These are phyloP conservation scores for Striga hermonthica DNA, from an alignment of 305 asterid genomes.

Conservation along the genomic window DNA sequence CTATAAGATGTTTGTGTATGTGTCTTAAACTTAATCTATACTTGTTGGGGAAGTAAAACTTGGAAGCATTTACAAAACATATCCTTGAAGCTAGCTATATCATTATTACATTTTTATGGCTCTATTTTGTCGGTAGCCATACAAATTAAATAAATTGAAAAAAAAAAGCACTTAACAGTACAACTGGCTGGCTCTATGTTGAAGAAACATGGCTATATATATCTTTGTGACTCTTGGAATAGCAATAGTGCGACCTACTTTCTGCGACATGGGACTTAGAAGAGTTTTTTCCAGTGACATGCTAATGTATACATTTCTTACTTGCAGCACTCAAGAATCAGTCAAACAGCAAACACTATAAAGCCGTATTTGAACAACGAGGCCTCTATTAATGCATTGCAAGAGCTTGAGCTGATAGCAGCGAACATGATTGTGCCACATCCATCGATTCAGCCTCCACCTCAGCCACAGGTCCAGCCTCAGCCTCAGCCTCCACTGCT, in stretches of 20 bases:
- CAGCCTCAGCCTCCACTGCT: conserved; percentile 26
- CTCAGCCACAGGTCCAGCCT: conserved; percentile 16
- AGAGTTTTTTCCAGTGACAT: too few relatives aligned
- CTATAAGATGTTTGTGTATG: not conserved
- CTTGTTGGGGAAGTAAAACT: not conserved
- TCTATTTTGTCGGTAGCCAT: too few relatives aligned
- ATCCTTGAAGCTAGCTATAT: too few relatives aligned
- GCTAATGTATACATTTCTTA: not conserved
- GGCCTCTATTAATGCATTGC: conserved; percentile 45
- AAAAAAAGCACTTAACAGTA: too few relatives aligned
- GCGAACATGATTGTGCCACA: conserved; percentile 23
- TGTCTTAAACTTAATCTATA: conserved; percentile 1
- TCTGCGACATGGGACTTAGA: too few relatives aligned
- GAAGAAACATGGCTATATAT: not conserved
- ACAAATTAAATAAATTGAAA: too few relatives aligned
- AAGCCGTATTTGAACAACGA: conserved; percentile 53
- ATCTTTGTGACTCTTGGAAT: not conserved
- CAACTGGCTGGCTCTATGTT: not conserved
- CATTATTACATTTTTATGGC: too few relatives aligned
- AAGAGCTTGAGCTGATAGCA: conserved; percentile 62
- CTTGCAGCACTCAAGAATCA: conserved; percentile 57
- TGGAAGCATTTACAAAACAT: too few relatives aligned
- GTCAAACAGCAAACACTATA: conserved; percentile 41
- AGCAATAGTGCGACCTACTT: too few relatives aligned
- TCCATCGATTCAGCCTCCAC: conserved; percentile 24